Evolutionary conservation across 1,284 basidiomycete species (phyloP).

Genomic region (Marasmius tenuissimus): DNA sequence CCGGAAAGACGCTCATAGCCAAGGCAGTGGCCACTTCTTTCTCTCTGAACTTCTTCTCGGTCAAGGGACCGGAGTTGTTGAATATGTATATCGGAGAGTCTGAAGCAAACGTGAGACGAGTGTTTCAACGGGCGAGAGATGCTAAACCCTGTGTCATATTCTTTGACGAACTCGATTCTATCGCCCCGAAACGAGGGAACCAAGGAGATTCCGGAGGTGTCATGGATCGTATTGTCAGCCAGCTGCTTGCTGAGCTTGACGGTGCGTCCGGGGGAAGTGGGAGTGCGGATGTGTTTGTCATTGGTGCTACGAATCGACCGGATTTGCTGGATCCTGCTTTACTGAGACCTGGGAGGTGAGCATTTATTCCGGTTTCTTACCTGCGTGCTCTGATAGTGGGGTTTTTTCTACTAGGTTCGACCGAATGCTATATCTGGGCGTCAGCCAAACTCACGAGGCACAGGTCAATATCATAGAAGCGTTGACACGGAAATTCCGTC

Average conservation of each 20-base stretch:
- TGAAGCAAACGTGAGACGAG: slow-evolving; percentile 90
- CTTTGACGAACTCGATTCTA: slow-evolving; percentile 97
- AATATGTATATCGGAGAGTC: slow-evolving; percentile 99
- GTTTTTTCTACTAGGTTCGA: slow-evolving; percentile 69
- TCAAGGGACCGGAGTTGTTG: slow-evolving; percentile 94
- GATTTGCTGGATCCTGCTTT: slow-evolving; percentile 94
- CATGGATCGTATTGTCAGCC: slow-evolving; percentile 97
- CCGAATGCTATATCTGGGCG: slow-evolving; percentile 93
- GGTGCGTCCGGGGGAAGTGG: slow-evolving; percentile 74
- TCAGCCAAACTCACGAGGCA: slow-evolving; percentile 86
- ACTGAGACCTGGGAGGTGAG: slow-evolving; percentile 85
- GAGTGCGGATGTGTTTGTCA: slow-evolving; percentile 84
- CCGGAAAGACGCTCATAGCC: slow-evolving; percentile 93
- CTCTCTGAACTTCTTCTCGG: slow-evolving; percentile 91
- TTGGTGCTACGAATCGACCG: slow-evolving; percentile 97
- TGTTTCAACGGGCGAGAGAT: slow-evolving; percentile 91
- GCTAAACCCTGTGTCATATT: slow-evolving; percentile 93
- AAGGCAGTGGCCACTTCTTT: slow-evolving; percentile 94
- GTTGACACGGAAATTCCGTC: slow-evolving; percentile 89
- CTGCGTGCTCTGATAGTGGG: slow-evolving; percentile 2
- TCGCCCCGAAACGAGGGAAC: slow-evolving; percentile 94
- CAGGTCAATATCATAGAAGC: slow-evolving; percentile 90
- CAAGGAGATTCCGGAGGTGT: slow-evolving; percentile 96
- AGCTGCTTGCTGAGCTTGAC: slow-evolving; percentile 94
- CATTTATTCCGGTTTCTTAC: background rate